phyloP scores from a whole-genome alignment of 148 eudicot species.

The Polygonum aviculare region DNA sequence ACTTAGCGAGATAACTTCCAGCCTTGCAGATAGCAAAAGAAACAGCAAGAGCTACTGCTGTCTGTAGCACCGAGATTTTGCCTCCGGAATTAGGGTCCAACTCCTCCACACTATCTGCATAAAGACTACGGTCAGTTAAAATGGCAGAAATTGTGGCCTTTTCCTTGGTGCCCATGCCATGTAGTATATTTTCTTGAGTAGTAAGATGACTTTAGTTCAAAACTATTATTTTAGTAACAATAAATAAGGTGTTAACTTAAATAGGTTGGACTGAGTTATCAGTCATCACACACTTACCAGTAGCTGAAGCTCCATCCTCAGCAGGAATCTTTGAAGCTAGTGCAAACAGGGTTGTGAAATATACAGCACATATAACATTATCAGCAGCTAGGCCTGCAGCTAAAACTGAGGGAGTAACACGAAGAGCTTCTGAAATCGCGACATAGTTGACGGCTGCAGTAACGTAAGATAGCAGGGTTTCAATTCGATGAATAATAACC shows the following conservation, averaged over 20 bases:
- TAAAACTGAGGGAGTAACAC: constrained; percentile 73
- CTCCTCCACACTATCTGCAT: constrained; percentile 31
- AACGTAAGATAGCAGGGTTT: constrained; percentile 2
- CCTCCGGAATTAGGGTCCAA: constrained; percentile 25
- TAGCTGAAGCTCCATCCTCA: constrained; percentile 39
- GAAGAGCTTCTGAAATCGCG: constrained; percentile 73
- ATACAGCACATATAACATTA: constrained; percentile 84
- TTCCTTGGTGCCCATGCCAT: background rate
- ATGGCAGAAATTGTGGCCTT: background rate
- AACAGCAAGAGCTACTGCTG: constrained; percentile 65
- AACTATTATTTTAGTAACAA: background rate
- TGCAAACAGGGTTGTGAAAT: constrained; percentile 70
- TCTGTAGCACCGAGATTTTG: constrained; percentile 47
- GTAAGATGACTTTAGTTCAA: background rate
- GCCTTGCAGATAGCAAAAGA: constrained; percentile 80
- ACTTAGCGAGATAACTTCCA: constrained; percentile 36
- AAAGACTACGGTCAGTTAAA: background rate
- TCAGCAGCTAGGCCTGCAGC: constrained; percentile 98
- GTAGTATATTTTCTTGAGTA: background rate
- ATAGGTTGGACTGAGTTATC: background rate
- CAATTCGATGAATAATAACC: constrained; percentile 12
- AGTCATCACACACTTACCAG: constrained; percentile 30
- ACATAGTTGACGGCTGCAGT: constrained; percentile 84
- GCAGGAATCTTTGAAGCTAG: constrained; percentile 75
- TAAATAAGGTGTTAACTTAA: background rate